These are phyloP conservation scores for Flaveria linearis DNA, from an alignment of 129 eudicot species.

Conservation along the genomic window DNA sequence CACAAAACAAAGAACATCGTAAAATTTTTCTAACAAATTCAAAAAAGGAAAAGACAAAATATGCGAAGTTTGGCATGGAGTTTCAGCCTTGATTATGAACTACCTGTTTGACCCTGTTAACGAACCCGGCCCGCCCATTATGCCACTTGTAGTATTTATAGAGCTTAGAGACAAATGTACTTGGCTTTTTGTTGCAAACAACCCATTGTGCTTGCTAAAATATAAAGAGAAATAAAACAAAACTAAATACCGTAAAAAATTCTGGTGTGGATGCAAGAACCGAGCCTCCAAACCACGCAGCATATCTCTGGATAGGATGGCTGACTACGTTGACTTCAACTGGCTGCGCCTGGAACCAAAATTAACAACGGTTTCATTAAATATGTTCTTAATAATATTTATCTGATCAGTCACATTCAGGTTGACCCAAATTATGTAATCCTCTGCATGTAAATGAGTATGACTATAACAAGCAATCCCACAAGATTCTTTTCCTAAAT, in stretches of 20 bases:
- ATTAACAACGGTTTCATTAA: not conserved
- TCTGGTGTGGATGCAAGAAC: conserved; percentile 99
- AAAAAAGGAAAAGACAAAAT: not conserved
- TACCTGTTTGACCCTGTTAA: not conserved
- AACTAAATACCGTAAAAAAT: conserved; percentile 70
- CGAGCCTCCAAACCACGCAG: conserved; percentile 99
- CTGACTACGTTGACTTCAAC: conserved; percentile 99
- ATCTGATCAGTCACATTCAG: not conserved
- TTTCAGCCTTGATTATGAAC: not conserved
- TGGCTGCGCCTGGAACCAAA: conserved; percentile 74
- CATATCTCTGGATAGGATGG: conserved; percentile 97
- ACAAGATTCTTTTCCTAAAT: not conserved
- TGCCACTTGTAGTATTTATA: not conserved
- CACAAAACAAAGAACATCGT: not conserved
- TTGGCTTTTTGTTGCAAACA: conserved; percentile 3
- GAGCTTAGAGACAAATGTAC: not conserved
- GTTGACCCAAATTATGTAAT: not conserved
- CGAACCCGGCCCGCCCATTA: not conserved
- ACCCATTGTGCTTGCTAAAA: not conserved
- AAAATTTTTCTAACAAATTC: not conserved
- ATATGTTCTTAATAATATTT: not conserved
- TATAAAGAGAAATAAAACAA: not conserved
- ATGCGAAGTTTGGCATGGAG: not conserved
- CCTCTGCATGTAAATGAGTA: not conserved
- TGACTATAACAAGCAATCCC: not conserved